phyloP scores from a whole-genome alignment of 805 yeast genomes.

The Myxozyma neotropica region DNA sequence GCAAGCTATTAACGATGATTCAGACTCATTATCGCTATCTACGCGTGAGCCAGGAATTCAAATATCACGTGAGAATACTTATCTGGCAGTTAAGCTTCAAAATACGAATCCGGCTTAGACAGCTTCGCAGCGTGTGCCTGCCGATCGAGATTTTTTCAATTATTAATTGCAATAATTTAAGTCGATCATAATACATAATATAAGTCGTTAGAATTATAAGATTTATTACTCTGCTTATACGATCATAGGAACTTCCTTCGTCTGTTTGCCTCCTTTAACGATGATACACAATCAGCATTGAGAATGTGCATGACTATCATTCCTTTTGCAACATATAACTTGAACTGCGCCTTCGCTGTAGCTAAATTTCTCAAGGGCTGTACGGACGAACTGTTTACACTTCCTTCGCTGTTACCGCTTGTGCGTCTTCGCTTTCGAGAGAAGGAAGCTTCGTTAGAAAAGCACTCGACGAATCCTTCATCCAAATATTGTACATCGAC shows the following conservation, averaged over 20 bases:
- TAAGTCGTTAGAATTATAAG: neutral
- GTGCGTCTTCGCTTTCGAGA: constrained; percentile 3
- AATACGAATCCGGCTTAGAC: too few relatives aligned
- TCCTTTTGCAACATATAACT: constrained; percentile 2
- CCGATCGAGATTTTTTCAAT: too few relatives aligned
- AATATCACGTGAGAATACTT: too few relatives aligned
- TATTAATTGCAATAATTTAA: too few relatives aligned
- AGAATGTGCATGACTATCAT: constrained; percentile 8
- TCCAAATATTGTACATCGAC: neutral
- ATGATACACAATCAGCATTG: constrained; percentile 9
- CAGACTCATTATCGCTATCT: too few relatives aligned
- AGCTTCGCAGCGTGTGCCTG: too few relatives aligned
- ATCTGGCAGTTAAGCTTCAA: too few relatives aligned
- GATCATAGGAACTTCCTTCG: constrained; percentile 8
- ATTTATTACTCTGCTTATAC: neutral
- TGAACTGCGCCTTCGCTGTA: constrained; percentile 13
- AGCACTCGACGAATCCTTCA: constrained; percentile 15
- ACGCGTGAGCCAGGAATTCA: too few relatives aligned
- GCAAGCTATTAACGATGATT: too few relatives aligned
- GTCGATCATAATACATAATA: too few relatives aligned
- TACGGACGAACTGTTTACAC: neutral
- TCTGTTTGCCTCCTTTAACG: constrained; percentile 11
- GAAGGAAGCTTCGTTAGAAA: neutral
- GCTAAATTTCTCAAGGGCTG: constrained; percentile 3
- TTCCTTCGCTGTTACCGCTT: neutral